phyloP scores from a whole-genome alignment of 2,329 filamentous ascomycete species.

The Xylaria sp. region DNA sequence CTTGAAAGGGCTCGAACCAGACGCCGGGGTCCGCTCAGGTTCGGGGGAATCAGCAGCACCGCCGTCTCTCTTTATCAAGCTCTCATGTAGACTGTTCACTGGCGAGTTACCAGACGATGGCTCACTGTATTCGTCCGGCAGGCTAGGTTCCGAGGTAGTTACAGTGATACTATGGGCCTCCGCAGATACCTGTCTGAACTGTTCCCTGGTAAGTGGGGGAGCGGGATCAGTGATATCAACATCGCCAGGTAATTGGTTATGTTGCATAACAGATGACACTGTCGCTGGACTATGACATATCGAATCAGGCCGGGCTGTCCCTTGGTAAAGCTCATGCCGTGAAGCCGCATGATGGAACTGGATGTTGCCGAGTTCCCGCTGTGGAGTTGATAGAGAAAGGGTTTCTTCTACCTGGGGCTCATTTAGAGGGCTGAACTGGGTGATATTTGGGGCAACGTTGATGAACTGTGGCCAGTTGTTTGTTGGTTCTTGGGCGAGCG shows the following conservation, averaged over 20 bases:
- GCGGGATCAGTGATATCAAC: neutral
- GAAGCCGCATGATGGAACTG: neutral
- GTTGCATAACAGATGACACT: constrained; percentile 4
- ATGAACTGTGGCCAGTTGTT: constrained; percentile 9
- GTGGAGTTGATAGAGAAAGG: constrained; percentile 2
- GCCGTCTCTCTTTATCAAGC: constrained; percentile 10
- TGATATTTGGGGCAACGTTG: neutral
- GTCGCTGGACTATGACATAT: neutral
- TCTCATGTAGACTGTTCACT: neutral
- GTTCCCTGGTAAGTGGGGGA: neutral
- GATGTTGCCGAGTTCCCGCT: constrained; percentile 2
- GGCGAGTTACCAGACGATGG: neutral
- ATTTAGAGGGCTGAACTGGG: neutral
- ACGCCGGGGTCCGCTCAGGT: neutral
- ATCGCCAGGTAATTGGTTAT: neutral
- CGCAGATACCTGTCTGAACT: neutral
- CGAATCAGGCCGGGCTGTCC: neutral
- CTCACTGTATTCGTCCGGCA: constrained; percentile 6
- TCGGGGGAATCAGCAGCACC: constrained; percentile 8
- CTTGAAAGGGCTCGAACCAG: neutral
- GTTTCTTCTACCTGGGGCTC: constrained; percentile 4
- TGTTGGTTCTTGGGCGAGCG: constrained; percentile 17
- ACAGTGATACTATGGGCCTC: neutral
- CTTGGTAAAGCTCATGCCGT: constrained; percentile 8
- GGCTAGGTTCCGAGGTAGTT: neutral